Conservation (phyloP, 352 stramenopile species). For the Pythium coloratum region DNA sequence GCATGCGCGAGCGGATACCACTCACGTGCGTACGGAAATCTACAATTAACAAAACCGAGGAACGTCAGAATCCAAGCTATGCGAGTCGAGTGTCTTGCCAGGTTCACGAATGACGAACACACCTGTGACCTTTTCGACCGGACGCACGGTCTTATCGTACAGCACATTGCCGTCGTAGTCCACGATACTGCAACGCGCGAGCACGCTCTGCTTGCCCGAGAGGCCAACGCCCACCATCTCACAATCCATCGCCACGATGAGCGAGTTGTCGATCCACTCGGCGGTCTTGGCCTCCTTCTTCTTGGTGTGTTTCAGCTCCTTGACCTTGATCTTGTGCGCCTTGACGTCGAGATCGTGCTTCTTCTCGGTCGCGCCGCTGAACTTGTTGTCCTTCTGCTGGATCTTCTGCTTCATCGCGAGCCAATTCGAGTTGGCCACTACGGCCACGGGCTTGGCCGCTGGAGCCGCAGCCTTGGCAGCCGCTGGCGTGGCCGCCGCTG, state of each 20-base stretch:
- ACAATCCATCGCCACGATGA: constrained; percentile 87
- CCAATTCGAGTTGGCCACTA: constrained; percentile 68
- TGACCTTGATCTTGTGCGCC: constrained; percentile 43
- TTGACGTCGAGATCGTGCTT: constrained; percentile 42
- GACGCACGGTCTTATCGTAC: constrained; percentile 83
- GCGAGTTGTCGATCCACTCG: constrained; percentile 78
- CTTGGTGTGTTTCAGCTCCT: constrained; percentile 48
- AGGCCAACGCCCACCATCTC: constrained; percentile 87
- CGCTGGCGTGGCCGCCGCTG: constrained; percentile 10
- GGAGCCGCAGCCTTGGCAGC: constrained; percentile 22
- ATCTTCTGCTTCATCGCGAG: constrained; percentile 75
- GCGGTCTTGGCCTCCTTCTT: constrained; percentile 51
- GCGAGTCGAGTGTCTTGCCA: no score
- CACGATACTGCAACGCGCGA: constrained; percentile 88
- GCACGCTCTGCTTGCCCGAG: constrained; percentile 72
- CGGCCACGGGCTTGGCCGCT: constrained; percentile 24
- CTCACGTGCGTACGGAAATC: constrained; percentile 88
- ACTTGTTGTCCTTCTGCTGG: constrained; percentile 39
- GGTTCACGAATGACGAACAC: not conserved
- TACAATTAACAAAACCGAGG: constrained; percentile 10
- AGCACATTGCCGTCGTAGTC: constrained; percentile 82
- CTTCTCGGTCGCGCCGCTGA: constrained; percentile 26
- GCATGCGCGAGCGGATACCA: constrained; percentile 66
- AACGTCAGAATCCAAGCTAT: no score
- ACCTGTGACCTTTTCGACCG: constrained; percentile 82